phyloP scores from a whole-genome alignment of 2,329 filamentous ascomycete species.

The Penicillium vulpinum region DNA sequence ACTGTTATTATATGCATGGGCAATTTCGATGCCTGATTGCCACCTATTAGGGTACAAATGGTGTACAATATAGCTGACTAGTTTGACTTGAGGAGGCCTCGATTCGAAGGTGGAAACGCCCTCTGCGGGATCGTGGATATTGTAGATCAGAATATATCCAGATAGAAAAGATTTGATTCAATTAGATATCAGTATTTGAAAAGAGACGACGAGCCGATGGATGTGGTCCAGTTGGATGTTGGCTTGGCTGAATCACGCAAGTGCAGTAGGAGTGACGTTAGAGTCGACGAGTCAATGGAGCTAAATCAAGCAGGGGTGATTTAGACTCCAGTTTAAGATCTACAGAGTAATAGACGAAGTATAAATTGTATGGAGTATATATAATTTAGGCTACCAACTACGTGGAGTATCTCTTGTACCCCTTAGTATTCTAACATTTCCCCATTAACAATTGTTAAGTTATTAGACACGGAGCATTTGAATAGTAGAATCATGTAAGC shows the following conservation, averaged over 20 bases:
- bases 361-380: background rate
- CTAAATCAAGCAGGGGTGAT: background rate
- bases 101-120: background rate
- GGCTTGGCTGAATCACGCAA: slow-evolving; percentile 29
- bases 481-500: too few relatives aligned
- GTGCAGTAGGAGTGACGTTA: slow-evolving; percentile 25
- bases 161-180: background rate
- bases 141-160: background rate
- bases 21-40: slow-evolving; percentile 3
- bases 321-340: background rate
- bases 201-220: background rate
- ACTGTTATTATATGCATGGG: background rate
- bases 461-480: too few relatives aligned
- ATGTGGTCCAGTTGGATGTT: background rate
- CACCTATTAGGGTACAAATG: background rate
- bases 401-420: too few relatives aligned
- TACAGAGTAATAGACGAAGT: background rate
- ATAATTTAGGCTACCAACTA: too few relatives aligned
- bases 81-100: background rate
- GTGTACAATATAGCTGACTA: background rate
- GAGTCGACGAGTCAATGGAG: slow-evolving; percentile 10
- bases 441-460: too few relatives aligned
- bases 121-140: background rate
- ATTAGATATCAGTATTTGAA: background rate
- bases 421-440: too few relatives aligned